Percentiles rank a stretch among this genome's conserved stretches.
phyloP scores from a whole-genome alignment of 2,329 filamentous ascomycete species.

The Pseudocercospora macadamiae region DNA sequence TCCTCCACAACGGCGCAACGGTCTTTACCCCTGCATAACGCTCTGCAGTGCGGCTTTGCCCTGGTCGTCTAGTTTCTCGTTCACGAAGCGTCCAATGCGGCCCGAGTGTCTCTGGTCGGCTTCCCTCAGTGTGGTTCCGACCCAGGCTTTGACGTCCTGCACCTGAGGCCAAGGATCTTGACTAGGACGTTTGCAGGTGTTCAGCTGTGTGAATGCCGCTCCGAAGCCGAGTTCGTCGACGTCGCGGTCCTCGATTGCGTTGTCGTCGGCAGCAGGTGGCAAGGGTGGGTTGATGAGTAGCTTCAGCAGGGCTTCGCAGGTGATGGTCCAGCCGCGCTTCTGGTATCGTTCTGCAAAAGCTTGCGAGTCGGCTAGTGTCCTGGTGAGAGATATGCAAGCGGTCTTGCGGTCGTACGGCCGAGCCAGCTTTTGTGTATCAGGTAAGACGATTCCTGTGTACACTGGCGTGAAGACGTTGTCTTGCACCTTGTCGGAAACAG shows the following conservation, averaged over 20 bases:
- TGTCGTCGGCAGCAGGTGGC: slow-evolving; percentile 65
- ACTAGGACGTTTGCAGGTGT: slow-evolving; percentile 77
- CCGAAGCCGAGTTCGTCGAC: slow-evolving; percentile 95
- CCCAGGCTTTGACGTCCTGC: slow-evolving; percentile 77
- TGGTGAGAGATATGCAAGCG: slow-evolving; percentile 89
- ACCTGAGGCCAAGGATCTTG: slow-evolving; percentile 87
- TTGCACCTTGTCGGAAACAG: slow-evolving; percentile 80
- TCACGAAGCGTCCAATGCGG: slow-evolving; percentile 70
- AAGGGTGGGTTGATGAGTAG: slow-evolving; percentile 87
- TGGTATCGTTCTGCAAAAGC: slow-evolving; percentile 73
- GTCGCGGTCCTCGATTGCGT: slow-evolving; percentile 82
- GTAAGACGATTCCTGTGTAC: slow-evolving; percentile 84
- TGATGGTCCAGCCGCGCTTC: slow-evolving; percentile 87
- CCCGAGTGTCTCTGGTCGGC: slow-evolving; percentile 76
- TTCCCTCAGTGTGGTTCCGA: slow-evolving; percentile 75
- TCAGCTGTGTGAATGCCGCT: slow-evolving; percentile 89
- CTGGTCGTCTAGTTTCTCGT: slow-evolving; percentile 63
- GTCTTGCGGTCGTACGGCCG: slow-evolving; percentile 89
- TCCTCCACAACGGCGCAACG: background rate
- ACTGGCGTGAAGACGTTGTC: slow-evolving; percentile 76
- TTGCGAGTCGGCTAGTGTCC: slow-evolving; percentile 83
- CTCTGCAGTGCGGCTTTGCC: slow-evolving; percentile 44
- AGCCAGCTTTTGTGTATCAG: slow-evolving; percentile 83
- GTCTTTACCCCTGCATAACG: slow-evolving; percentile 37
- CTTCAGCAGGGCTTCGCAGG: slow-evolving; percentile 85